Percentiles rank a stretch among this genome's conserved stretches.
Evolutionary conservation across 1,284 basidiomycete genomes (phyloP).

Genomic region (Trichosporon coremiiforme): DNA sequence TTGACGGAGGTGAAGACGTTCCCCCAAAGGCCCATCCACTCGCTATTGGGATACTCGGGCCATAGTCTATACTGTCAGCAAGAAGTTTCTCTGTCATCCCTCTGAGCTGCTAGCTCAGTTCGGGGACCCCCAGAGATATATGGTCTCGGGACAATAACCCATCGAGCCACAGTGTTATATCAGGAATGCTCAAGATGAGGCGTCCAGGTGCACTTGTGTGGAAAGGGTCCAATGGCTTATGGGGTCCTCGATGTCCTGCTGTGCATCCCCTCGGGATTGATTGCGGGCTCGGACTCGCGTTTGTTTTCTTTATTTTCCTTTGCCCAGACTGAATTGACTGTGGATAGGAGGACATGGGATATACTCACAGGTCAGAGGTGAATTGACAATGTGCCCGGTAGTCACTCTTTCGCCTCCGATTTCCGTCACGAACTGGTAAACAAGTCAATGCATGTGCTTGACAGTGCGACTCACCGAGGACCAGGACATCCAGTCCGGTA

Average conservation of each 20-base stretch:
- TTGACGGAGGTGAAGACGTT: constrained; percentile 23
- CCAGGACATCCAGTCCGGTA: constrained; percentile 40
- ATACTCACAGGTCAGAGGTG: constrained; percentile 42
- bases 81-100: background rate
- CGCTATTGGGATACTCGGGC: constrained; percentile 37
- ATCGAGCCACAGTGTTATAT: constrained; percentile 18
- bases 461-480: constrained; percentile 27
- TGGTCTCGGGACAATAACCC: constrained; percentile 16
- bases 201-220: constrained; percentile 18
- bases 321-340: constrained; percentile 1
- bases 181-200: constrained; percentile 11
- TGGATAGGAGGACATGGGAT: background rate
- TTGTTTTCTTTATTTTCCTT: constrained; percentile 28
- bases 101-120: background rate
- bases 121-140: background rate
- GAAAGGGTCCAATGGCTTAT: constrained; percentile 22
- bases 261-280: background rate
- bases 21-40: constrained; percentile 38
- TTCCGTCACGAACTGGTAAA: constrained; percentile 34
- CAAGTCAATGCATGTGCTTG: background rate
- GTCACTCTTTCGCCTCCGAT: constrained; percentile 31
- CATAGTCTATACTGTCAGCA: constrained; percentile 32
- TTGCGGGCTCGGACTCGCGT: background rate
- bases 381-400: constrained; percentile 35
- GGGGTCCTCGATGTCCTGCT: background rate